Evolutionary conservation across 345 rosid species (phyloP).

Genomic region (Salix caprea): DNA sequence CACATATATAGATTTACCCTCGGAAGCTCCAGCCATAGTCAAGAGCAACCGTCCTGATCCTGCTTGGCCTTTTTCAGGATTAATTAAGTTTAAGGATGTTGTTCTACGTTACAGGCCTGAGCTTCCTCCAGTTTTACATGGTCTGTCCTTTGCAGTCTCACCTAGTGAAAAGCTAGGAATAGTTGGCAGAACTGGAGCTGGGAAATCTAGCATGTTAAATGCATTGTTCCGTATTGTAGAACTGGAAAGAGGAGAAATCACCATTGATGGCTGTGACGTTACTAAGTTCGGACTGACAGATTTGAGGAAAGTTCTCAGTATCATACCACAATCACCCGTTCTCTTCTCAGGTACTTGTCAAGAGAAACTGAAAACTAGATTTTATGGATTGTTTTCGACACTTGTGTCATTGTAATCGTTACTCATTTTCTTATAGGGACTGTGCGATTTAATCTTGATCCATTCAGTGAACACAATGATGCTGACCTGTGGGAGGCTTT

Average conservation of each 20-base stretch:
- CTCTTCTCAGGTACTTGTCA: constrained; percentile 76
- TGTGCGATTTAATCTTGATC: constrained; percentile 95
- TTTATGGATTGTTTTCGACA: neutral
- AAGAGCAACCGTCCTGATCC: constrained; percentile 92
- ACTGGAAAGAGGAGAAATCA: constrained; percentile 80
- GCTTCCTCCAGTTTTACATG: constrained; percentile 94
- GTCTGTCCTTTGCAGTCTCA: constrained; percentile 63
- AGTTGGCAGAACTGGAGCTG: constrained; percentile 99
- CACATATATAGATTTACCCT: constrained; percentile 73
- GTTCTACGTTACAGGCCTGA: constrained; percentile 89
- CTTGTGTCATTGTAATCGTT: neutral
- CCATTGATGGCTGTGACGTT: constrained; percentile 76
- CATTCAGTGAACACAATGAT: constrained; percentile 91
- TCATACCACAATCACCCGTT: constrained; percentile 97
- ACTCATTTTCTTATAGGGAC: constrained; percentile 46
- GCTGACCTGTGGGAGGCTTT: constrained; percentile 98
- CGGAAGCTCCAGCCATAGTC: constrained; percentile 76
- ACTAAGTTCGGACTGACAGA: constrained; percentile 83
- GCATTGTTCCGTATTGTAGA: constrained; percentile 91
- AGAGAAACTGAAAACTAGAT: neutral
- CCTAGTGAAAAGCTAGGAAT: constrained; percentile 94
- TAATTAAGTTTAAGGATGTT: constrained; percentile 76
- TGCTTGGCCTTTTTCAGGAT: constrained; percentile 96
- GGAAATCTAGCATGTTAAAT: constrained; percentile 96
- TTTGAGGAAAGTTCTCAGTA: constrained; percentile 84